Conservation (phyloP, 2,329 filamentous ascomycete species). For the Colletotrichum sp. region DNA sequence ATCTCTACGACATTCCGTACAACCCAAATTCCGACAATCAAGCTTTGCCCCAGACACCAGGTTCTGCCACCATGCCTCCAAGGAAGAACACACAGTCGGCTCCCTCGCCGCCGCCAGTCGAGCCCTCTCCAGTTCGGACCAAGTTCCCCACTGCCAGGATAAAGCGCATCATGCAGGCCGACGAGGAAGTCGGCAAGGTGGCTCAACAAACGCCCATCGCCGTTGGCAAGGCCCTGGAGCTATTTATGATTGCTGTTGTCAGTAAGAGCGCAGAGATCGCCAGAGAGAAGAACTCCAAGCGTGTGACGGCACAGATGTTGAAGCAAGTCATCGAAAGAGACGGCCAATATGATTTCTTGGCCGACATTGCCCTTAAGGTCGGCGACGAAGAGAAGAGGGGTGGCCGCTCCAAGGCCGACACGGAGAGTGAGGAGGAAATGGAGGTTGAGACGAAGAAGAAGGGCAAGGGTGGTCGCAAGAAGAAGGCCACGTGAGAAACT, state of each 20-base stretch:
- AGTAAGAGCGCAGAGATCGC: conserved; percentile 87
- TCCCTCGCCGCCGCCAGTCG: conserved; percentile 47
- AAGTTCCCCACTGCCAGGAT: conserved; percentile 98
- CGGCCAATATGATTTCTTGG: conserved; percentile 92
- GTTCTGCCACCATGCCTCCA: conserved; percentile 39
- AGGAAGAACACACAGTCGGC: conserved; percentile 42
- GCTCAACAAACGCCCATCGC: conserved; percentile 97
- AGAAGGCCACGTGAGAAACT: conserved; percentile 42
- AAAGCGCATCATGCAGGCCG: conserved; percentile 99
- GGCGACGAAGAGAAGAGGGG: conserved; percentile 60
- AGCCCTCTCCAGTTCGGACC: conserved; percentile 80
- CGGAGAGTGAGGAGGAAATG: conserved; percentile 56
- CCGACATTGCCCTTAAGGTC: conserved; percentile 88
- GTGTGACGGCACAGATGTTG: conserved; percentile 88
- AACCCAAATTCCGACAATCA: conserved; percentile 8
- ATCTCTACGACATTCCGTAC: conserved; percentile 16
- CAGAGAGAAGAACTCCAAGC: conserved; percentile 81
- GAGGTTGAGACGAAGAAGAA: conserved; percentile 54
- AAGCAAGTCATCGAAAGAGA: conserved; percentile 89
- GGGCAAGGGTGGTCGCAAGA: conserved; percentile 52
- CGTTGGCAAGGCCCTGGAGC: conserved; percentile 91
- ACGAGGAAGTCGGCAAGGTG: conserved; percentile 98
- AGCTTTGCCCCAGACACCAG: conserved; percentile 21
- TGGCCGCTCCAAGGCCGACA: conserved; percentile 52
- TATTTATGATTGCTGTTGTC: conserved; percentile 97